phyloP scores from a whole-genome alignment of 495 filamentous ascomycete genomes.

The Penicillium paradoxum region DNA sequence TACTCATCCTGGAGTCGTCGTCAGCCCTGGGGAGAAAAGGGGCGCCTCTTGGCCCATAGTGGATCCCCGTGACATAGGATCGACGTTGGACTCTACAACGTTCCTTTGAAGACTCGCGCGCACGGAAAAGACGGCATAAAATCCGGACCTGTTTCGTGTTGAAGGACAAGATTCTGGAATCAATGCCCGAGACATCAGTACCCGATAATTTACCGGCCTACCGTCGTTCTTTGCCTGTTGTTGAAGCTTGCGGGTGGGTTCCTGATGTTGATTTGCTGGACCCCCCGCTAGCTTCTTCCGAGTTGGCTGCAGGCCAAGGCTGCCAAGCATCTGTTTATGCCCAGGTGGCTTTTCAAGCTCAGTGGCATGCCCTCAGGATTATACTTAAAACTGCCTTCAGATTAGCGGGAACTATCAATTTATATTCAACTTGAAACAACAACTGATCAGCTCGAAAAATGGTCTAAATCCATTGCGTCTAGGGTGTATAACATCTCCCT shows the following conservation, averaged over 20 bases:
- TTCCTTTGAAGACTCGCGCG: neutral
- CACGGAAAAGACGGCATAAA: neutral
- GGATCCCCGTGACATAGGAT: slow-evolving; percentile 16
- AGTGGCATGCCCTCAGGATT: neutral
- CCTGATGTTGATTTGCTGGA: neutral
- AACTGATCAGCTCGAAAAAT: neutral
- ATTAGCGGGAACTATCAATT: no score
- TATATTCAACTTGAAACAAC: no score
- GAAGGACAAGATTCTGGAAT: neutral
- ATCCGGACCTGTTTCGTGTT: neutral
- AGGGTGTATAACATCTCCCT: no score
- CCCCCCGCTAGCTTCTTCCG: neutral
- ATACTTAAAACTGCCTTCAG: slow-evolving; percentile 1
- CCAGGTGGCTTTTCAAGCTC: neutral
- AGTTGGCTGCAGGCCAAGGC: neutral
- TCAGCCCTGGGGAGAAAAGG: slow-evolving; percentile 11
- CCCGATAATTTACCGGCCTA: no score
- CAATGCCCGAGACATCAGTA: neutral
- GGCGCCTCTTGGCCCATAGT: slow-evolving; percentile 2
- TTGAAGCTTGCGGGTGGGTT: neutral
- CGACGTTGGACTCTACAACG: neutral
- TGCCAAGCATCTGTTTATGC: neutral
- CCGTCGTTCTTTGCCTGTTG: no score
- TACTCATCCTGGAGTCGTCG: slow-evolving; percentile 11
- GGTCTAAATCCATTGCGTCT: no score